Evolutionary conservation across 2,329 filamentous ascomycete genomes (phyloP).

Genomic region (Lachnellula occidentalis): DNA sequence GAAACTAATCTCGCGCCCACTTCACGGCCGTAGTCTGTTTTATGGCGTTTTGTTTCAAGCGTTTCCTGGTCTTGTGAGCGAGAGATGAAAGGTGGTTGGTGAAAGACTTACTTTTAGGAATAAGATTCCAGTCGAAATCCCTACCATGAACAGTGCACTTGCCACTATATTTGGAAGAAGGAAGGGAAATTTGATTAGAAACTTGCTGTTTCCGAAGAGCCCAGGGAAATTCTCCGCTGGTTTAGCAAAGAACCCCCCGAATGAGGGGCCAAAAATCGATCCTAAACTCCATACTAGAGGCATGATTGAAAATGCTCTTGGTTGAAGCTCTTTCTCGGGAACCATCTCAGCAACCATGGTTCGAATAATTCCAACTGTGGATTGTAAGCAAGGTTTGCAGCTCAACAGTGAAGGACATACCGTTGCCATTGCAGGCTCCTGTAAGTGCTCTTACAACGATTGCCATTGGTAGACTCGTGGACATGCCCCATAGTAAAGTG

Average conservation of each 20-base stretch:
- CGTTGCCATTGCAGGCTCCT: constrained; percentile 82
- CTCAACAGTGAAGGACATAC: constrained; percentile 31
- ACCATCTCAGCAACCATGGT: constrained; percentile 94
- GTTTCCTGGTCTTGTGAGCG: constrained; percentile 58
- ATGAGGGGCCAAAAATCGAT: constrained; percentile 78
- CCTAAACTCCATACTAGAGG: constrained; percentile 86
- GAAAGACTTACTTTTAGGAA: constrained; percentile 60
- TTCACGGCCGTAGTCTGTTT: constrained; percentile 68
- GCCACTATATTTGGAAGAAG: constrained; percentile 77
- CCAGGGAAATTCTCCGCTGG: constrained; percentile 69
- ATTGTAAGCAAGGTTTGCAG: constrained; percentile 16
- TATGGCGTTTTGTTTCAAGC: constrained; percentile 61
- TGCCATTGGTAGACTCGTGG: constrained; percentile 72
- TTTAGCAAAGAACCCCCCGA: constrained; percentile 81
- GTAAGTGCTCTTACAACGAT: constrained; percentile 71
- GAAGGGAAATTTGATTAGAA: constrained; percentile 76
- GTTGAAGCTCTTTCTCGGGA: constrained; percentile 78
- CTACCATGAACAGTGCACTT: constrained; percentile 70
- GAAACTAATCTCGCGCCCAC: constrained; percentile 62
- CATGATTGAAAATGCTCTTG: constrained; percentile 88
- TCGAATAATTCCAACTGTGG: constrained; percentile 74
- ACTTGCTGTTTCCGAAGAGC: constrained; percentile 59
- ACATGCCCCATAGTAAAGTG: constrained; percentile 79
- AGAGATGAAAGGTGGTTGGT: neutral
- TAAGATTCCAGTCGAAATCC: constrained; percentile 65